phyloP scores from a whole-genome alignment of 2,329 filamentous ascomycete species.

The Lizonia empirigonia region DNA sequence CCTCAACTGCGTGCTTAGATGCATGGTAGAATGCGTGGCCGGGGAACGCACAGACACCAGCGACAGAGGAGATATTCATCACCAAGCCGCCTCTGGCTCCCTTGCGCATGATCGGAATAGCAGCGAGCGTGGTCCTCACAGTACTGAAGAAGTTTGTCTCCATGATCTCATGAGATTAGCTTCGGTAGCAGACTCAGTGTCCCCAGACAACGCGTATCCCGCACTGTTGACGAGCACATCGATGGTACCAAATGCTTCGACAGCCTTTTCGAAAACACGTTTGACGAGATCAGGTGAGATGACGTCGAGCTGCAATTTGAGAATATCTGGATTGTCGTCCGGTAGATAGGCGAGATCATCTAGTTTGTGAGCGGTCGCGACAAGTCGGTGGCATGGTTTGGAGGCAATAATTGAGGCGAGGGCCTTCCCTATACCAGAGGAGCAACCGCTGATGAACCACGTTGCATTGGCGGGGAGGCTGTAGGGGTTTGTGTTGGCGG shows the following conservation, averaged over 20 bases:
- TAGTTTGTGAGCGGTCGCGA: slow-evolving; percentile 57
- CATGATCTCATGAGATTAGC: slow-evolving; percentile 45
- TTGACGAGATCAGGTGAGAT: slow-evolving; percentile 50
- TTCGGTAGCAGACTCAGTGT: slow-evolving; percentile 37
- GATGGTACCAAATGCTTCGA: slow-evolving; percentile 72
- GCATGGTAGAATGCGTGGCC: slow-evolving; percentile 34
- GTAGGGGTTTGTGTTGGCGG: slow-evolving; percentile 12
- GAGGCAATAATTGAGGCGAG: slow-evolving; percentile 49
- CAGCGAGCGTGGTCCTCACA: slow-evolving; percentile 48
- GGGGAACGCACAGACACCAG: slow-evolving; percentile 26
- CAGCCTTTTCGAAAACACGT: slow-evolving; percentile 56
- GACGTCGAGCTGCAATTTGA: slow-evolving; percentile 58
- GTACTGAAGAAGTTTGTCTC: slow-evolving; percentile 56
- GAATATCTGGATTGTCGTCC: slow-evolving; percentile 42
- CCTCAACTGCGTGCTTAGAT: slow-evolving; percentile 41
- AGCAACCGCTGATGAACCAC: slow-evolving; percentile 51
- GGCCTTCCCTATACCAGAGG: slow-evolving; percentile 54
- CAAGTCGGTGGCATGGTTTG: slow-evolving; percentile 50
- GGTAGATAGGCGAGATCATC: slow-evolving; percentile 52
- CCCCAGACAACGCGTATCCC: slow-evolving; percentile 45
- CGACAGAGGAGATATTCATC: slow-evolving; percentile 27
- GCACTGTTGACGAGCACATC: slow-evolving; percentile 56
- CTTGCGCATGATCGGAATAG: slow-evolving; percentile 49
- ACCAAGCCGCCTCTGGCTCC: slow-evolving; percentile 34
- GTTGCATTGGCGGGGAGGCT: slow-evolving; percentile 1